Evolutionary conservation across 768 basidiomycete genomes (phyloP), one percentile per base, ranked within the genome.

Genomic region (Hemileccinum rubropunctum): DNA sequence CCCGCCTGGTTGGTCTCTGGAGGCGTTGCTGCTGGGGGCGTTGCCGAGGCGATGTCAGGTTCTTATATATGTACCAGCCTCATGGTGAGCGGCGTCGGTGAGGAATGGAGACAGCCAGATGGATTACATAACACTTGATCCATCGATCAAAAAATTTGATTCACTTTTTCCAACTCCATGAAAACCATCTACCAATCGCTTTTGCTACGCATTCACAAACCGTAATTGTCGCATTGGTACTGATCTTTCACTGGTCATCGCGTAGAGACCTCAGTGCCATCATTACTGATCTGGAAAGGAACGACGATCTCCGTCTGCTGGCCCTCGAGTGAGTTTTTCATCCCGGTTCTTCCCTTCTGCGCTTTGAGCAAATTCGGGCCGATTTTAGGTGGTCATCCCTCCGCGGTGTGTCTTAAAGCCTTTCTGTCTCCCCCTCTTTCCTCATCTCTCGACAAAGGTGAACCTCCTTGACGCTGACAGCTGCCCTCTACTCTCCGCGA

Each of bases 251-350:
- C 47, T 50, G 54, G 59, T 52, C 51, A 52, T 52, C 77, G 59
- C 64, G 44, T 71, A 71, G 71, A 71, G 68, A 57, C 66, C 51
- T 46, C 45, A 63, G 58, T 51, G 67, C 70, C 81, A 88, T 64
- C 67, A 88, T 87, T 86, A 75, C 80, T 81, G 81, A 81, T 80
- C 84, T 86, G 67, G 73, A 75, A 77, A 80, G 82, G 75, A 87
- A 88, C 73, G 78, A 71, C 70, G 86, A 89, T 76, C 83, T 89
- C 68, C 86, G 87, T 77, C 76, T 87, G 68, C 70, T 88, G 84
- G 83, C 84, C 83, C 81, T 83, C 67, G 80, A 80, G 88, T 89
- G 54, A 58, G 86, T 67, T 15, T 50, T 54, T 53, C 58, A 58
- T 58, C 59, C 61, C 52, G 54, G 48, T 41, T 50, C 33, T 48